phyloP scores from a whole-genome alignment of 768 basidiomycete genomes.

The Lactarius trivialis region DNA sequence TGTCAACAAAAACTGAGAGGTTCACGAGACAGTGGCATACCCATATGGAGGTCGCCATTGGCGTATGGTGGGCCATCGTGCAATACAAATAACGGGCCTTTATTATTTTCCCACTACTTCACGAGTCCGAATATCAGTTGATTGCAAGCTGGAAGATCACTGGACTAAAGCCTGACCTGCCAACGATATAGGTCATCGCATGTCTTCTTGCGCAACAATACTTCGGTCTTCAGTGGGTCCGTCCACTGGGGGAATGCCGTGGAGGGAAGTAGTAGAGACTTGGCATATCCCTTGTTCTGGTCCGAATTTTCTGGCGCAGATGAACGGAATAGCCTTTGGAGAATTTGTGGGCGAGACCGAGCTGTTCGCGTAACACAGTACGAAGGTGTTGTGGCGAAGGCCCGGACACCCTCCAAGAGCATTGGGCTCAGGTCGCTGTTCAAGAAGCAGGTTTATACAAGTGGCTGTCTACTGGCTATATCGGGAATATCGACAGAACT shows the following conservation, averaged over 20 bases:
- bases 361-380: not conserved
- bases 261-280: slow-evolving; percentile 74
- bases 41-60: slow-evolving; percentile 93
- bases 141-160: not conserved
- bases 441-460: not conserved
- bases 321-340: not conserved
- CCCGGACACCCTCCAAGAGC: not conserved
- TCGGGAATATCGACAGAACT: too few relatives aligned
- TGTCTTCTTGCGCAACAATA: slow-evolving; percentile 51
- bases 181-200: slow-evolving; percentile 70
- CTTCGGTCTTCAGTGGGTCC: slow-evolving; percentile 57
- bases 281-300: slow-evolving; percentile 38
- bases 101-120: slow-evolving; percentile 54
- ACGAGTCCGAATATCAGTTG: not conserved
- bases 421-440: not conserved
- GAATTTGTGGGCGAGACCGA: not conserved
- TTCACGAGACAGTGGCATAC: slow-evolving; percentile 36
- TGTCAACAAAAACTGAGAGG: not conserved
- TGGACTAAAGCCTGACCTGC: slow-evolving; percentile 51
- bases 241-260: slow-evolving; percentile 73
- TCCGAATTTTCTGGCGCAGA: not conserved
- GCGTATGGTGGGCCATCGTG: slow-evolving; percentile 98
- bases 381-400: not conserved
- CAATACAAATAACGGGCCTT: slow-evolving; percentile 70
- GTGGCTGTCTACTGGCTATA: too few relatives aligned